phyloP scores from a whole-genome alignment of 208 protist genomes.

The Balamuthia mandrillaris region DNA sequence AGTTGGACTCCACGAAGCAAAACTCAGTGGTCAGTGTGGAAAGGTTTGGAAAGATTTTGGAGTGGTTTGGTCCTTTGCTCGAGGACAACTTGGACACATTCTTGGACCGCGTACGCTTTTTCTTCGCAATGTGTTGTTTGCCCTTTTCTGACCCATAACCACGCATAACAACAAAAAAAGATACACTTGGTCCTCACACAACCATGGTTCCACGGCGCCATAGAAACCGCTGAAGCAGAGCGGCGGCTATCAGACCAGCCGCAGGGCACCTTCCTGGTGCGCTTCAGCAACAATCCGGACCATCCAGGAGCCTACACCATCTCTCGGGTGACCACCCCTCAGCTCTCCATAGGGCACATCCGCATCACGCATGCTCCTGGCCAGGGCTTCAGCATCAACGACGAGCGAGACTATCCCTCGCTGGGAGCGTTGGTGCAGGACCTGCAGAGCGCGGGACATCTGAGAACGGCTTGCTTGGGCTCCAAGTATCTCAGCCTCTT shows the following conservation, averaged over 20 bases:
- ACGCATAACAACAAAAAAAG: not conserved
- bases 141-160: not conserved
- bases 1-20: not conserved
- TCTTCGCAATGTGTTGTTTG: not conserved
- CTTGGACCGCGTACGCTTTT: constrained; percentile 19
- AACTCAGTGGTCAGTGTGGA: constrained; percentile 38
- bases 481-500: constrained; percentile 4
- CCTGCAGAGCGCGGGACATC: not conserved
- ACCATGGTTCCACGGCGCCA: not conserved
- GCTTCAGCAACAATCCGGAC: constrained; percentile 1
- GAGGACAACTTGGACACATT: constrained; percentile 10
- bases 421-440: not conserved
- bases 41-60: constrained; percentile 56
- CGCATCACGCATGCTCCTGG: too few relatives aligned
- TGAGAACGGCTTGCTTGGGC: constrained; percentile 14
- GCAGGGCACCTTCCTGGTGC: not conserved
- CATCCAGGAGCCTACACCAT: constrained; percentile 14
- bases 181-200: not conserved
- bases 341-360: too few relatives aligned
- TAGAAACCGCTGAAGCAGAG: not conserved
- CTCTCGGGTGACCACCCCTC: not conserved
- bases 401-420: constrained; percentile 23
- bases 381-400: constrained; percentile 18
- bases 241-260: not conserved
- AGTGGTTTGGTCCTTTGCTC: constrained; percentile 52